Evolutionary conservation across 495 filamentous ascomycete species (phyloP).

Genomic region (Aspergillus homomorphus): DNA sequence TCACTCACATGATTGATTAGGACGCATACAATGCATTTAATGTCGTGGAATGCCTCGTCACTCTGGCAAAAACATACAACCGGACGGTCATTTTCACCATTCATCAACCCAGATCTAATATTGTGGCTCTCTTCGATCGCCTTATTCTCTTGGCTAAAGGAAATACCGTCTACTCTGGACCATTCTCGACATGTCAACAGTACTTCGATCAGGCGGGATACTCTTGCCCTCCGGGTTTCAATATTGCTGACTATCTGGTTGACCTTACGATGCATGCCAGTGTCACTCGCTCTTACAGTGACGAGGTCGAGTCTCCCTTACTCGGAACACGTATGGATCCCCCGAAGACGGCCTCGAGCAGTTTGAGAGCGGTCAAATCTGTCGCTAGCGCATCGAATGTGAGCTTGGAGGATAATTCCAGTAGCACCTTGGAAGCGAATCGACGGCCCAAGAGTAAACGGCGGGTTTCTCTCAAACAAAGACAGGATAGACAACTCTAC

Average conservation of each 20-base stretch:
- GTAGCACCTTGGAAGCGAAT: constrained; percentile 56
- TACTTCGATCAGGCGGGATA: constrained; percentile 94
- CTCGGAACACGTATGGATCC: constrained; percentile 40
- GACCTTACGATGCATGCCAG: constrained; percentile 96
- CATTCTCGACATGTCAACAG: constrained; percentile 80
- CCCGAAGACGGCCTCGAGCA: constrained; percentile 75
- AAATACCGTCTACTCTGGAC: constrained; percentile 87
- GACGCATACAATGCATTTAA: constrained; percentile 98
- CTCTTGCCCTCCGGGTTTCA: constrained; percentile 91
- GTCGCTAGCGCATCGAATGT: constrained; percentile 75
- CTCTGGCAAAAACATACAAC: constrained; percentile 90
- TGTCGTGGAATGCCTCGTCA: constrained; percentile 93
- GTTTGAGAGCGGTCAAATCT: constrained; percentile 85
- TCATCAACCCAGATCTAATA: constrained; percentile 99
- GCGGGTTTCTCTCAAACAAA: constrained; percentile 70
- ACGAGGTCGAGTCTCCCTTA: constrained; percentile 51
- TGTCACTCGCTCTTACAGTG: constrained; percentile 50
- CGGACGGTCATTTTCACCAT: constrained; percentile 97
- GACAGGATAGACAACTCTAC: constrained; percentile 87
- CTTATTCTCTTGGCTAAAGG: constrained; percentile 87
- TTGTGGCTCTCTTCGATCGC: constrained; percentile 96
- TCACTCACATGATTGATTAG: constrained; percentile 18
- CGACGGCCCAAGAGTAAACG: constrained; percentile 63
- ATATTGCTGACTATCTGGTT: constrained; percentile 96
- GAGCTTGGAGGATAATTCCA: constrained; percentile 55